These are phyloP conservation scores for Geum urbanum DNA, from an alignment of 306 rosid genomes.

Conservation along the genomic window DNA sequence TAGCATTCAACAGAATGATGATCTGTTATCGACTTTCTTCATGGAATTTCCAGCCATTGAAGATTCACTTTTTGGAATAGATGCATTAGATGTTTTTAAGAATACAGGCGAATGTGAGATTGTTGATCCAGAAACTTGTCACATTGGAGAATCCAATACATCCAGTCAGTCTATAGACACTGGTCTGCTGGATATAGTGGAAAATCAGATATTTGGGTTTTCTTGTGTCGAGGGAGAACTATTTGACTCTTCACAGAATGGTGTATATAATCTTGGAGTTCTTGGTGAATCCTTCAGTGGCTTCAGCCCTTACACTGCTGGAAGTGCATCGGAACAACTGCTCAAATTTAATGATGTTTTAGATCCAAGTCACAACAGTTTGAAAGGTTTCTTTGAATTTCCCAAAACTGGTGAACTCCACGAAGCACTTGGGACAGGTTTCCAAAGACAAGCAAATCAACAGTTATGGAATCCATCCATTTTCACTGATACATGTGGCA, in stretches of 20 bases:
- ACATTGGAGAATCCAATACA: constrained; percentile 17
- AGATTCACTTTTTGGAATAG: constrained; percentile 27
- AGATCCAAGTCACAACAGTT: constrained; percentile 17
- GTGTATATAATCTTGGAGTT: constrained; percentile 27
- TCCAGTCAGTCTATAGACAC: constrained; percentile 13
- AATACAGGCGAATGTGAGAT: constrained; percentile 25
- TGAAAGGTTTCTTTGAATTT: constrained; percentile 34
- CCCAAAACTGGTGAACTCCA: constrained; percentile 55
- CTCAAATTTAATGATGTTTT: constrained; percentile 29
- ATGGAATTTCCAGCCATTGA: constrained; percentile 27
- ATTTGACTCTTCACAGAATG: constrained; percentile 32
- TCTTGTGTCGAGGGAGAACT: constrained; percentile 42
- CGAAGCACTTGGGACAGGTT: constrained; percentile 49
- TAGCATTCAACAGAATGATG: constrained; percentile 23
- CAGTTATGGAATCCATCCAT: constrained; percentile 24
- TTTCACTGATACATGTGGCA: constrained; percentile 30
- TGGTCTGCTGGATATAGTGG: constrained; percentile 31
- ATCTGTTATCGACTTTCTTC: constrained; percentile 19
- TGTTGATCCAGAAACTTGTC: constrained; percentile 24
- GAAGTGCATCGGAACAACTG: constrained; percentile 25
- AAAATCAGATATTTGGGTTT: constrained; percentile 27
- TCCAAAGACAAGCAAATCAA: constrained; percentile 30
- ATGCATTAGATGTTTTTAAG: constrained; percentile 20
- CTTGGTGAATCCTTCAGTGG: constrained; percentile 35
- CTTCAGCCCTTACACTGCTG: constrained; percentile 27